A percentile compares a stretch with the other conserved stretches of the same genome.
phyloP scores from a whole-genome alignment of 768 basidiomycete genomes.

The Mycena rosella region DNA sequence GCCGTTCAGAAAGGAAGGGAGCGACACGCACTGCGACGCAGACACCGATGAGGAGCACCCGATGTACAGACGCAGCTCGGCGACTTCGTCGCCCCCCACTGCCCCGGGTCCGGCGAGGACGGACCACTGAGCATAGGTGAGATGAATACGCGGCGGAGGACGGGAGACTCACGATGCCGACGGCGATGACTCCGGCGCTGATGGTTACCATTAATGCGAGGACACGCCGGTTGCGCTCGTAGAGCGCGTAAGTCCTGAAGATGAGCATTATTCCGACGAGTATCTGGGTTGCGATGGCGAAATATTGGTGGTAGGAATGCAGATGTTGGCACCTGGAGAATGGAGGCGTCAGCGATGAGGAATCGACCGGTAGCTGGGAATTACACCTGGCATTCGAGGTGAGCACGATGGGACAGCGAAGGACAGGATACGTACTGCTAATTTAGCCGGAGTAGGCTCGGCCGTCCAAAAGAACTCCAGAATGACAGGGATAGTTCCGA shows the following conservation, averaged over 20 bases:
- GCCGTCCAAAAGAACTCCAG: conserved; percentile 30
- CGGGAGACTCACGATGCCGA: conserved; percentile 16
- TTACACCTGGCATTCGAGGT: conserved; percentile 5
- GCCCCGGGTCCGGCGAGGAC: conserved; percentile 6
- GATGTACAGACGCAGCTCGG: conserved; percentile 1
- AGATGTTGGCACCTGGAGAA: conserved; percentile 13
- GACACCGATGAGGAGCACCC: conserved; percentile 23
- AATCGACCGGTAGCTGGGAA: neutral
- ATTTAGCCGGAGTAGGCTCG: conserved; percentile 11
- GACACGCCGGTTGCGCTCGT: conserved; percentile 31
- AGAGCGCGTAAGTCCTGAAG: conserved; percentile 36
- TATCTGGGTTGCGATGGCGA: conserved; percentile 26
- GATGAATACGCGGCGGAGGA: neutral
- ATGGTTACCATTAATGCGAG: conserved; percentile 24
- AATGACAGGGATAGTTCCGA: conserved; percentile 25
- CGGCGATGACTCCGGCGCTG: conserved; percentile 10
- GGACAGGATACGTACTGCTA: conserved; percentile 7
- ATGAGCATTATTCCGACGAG: conserved; percentile 35
- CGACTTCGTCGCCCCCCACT: neutral
- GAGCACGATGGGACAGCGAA: neutral
- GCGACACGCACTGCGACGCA: conserved; percentile 17
- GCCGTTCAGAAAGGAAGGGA: neutral
- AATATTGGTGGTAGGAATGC: conserved; percentile 31
- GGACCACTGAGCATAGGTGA: conserved; percentile 21
- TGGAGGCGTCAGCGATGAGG: neutral